Evolutionary conservation across 2,329 filamentous ascomycete species (phyloP), one percentile per base, ranked within the genome.

Genomic region (Coleophoma cylindrospora): DNA sequence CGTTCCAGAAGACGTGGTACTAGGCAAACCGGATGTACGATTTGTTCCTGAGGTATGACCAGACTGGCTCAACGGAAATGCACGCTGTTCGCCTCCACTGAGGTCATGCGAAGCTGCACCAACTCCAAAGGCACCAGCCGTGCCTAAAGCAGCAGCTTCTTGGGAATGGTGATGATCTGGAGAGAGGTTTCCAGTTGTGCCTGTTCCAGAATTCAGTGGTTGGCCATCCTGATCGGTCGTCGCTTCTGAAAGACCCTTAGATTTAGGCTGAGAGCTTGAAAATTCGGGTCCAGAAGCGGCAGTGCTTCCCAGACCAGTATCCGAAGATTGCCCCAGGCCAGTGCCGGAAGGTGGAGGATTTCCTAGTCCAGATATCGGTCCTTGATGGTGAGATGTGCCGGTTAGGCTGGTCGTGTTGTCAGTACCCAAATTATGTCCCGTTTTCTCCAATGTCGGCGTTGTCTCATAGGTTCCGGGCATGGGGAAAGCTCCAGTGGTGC

Each of bases 121-220:
- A 43, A 15, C 14, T 19, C 11, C 43, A 37, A 17, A 6, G 36
- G 19, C 32, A 21, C 12, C 32, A n/a, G 43, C 37, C 15, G 61
- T 44, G 21, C 49, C 51, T 40, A 57, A 56, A 55, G 65, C 59
- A 7, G 41, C 34, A n/a, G 40, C 19, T 13, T n/a, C 14, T 15
- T 15, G 41, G 21, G 11, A 22, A 8, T 9, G 36, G 36, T 38
- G 36, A 38, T 38, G 2, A 5, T 27, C 27, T 27, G 27, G 9
- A 27, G 27, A 27, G 27, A 10, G 9, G 27, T 27, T 27, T 27
- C 27, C 27, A 27, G 27, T 10, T 27, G 27, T 6, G 27, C 27
- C 27, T 3, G 27, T 10, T 27, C 27, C 27, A 27, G 27, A 27
- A 10, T 27, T 6, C 9, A 27, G 27, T 10, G 27, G 7, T 3